Base-by-base conservation (phyloP, 768 basidiomycete genomes). In the Leccinum aurantiacum region DNA sequence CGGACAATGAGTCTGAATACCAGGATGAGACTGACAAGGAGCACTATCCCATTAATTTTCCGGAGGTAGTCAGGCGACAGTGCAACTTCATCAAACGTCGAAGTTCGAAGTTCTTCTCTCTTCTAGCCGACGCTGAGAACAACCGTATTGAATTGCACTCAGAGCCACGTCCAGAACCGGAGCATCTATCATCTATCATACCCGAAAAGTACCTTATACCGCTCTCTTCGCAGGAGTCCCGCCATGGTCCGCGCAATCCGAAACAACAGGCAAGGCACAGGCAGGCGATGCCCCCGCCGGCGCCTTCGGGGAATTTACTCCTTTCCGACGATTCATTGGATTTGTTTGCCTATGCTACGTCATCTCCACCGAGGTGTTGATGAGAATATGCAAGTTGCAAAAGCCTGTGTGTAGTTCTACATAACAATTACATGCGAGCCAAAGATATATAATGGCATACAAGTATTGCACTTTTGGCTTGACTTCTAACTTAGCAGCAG, bases 251-350 rank as follows among this genome's bases (percentile, higher is more conserved):
- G 13, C 48, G 44, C 57, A 59, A 64, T 35, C 63, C 56, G 48
- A 53, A 63, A 59, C 57, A 60, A 31, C 56, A 53, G 37, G 17
- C 49, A 35, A 47, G 47, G 25, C 37, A 22, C 46, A 60, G 56
- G 56, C 63, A n/a, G 41, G 54, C 15, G 14, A 51, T 47, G 1
- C 46, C 37, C 9, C 48, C 52, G 9, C 52, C 38, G 19, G 48
- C 35, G 15, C n/a, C 56, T 3, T 31, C 57, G n/a, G 27, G 49
- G 53, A 49, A 53, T 61, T 51, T 71, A 53, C 57, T 66, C 15
- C 56, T 65, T 47, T 84, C 83, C 11, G 82, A 84, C 53, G 83
- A 84, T 62, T 76, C 76, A 6, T 68, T 84, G 63, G 74, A 84
- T 70, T 69, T 84, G 58, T 83, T 84, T 67, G 75, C 79, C 19